Conservation (phyloP, 352 stramenopile genomes). For the Pythium brassicae region DNA sequence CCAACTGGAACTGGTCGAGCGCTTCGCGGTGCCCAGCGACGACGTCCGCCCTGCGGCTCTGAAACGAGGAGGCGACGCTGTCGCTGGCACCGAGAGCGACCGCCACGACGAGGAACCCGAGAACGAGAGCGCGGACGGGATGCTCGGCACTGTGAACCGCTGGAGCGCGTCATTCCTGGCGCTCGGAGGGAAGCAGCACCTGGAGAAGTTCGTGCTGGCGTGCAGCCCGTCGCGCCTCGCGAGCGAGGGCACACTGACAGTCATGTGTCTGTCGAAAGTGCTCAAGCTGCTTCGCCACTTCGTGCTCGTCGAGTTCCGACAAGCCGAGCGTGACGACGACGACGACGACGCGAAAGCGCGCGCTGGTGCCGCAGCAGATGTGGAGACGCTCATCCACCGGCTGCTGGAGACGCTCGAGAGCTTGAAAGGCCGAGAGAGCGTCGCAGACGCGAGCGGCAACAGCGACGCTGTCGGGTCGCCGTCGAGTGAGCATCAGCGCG, state of each 20-base stretch:
- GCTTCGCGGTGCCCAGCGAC: conserved; percentile 46
- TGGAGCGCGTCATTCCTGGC: conserved; percentile 66
- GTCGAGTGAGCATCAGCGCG: neutral
- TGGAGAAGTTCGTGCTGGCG: conserved; percentile 51
- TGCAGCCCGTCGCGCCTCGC: conserved; percentile 28
- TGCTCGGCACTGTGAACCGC: conserved; percentile 37
- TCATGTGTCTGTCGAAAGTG: conserved; percentile 68
- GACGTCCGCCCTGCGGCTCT: conserved; percentile 13
- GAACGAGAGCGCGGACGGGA: conserved; percentile 16
- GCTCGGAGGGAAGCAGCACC: conserved; percentile 50
- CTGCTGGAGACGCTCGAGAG: conserved; percentile 35
- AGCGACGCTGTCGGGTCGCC: neutral
- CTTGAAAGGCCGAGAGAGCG: conserved; percentile 23
- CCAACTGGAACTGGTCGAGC: conserved; percentile 61
- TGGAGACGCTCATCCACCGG: conserved; percentile 31
- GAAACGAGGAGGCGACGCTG: neutral
- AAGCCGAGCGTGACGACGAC: neutral
- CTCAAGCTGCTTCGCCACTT: conserved; percentile 74
- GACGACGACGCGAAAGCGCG: conserved; percentile 23
- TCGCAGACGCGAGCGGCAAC: neutral
- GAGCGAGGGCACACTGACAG: conserved; percentile 35
- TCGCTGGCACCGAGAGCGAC: conserved; percentile 7
- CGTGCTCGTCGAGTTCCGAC: conserved; percentile 41
- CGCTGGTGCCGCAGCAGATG: conserved; percentile 5
- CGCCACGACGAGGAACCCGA: conserved; percentile 11